phyloP scores from a whole-genome alignment of 2,329 filamentous ascomycete genomes.

The Talaromyces sp. region DNA sequence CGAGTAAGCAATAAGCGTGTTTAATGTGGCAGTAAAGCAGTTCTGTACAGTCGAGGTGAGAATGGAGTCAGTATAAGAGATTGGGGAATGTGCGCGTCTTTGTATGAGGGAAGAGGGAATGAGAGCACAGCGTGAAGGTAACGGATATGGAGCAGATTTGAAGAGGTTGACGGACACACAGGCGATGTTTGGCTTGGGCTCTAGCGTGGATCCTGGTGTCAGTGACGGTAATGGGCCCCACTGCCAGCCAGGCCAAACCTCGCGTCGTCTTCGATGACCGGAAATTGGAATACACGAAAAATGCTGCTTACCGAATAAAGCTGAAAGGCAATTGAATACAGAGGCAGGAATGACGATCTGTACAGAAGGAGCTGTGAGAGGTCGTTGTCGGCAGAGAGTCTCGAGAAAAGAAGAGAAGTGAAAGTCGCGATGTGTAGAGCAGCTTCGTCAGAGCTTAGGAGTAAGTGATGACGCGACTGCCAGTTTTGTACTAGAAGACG shows the following conservation, averaged over 20 bases:
- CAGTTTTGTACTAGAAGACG: not conserved
- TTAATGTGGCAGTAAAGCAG: not conserved
- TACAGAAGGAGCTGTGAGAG: not conserved
- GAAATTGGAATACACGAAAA: not conserved
- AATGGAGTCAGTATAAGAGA: conserved; percentile 15
- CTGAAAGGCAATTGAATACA: conserved; percentile 10
- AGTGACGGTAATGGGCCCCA: conserved; percentile 32
- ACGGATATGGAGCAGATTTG: conserved; percentile 22
- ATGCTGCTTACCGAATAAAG: conserved; percentile 16
- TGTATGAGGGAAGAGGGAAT: conserved; percentile 6
- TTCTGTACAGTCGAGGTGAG: conserved; percentile 3
- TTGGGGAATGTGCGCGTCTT: conserved; percentile 15
- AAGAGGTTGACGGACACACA: conserved; percentile 30
- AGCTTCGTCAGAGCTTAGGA: not conserved
- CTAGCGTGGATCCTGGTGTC: conserved; percentile 39
- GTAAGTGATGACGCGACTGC: conserved; percentile 7
- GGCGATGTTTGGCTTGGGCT: conserved; percentile 41
- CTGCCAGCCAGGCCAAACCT: conserved; percentile 24
- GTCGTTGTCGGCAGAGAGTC: not conserved
- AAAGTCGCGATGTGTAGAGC: not conserved
- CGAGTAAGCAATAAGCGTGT: conserved; percentile 15
- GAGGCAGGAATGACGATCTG: conserved; percentile 12
- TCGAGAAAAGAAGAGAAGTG: not conserved
- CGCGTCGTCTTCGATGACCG: conserved; percentile 11
- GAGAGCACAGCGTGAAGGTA: conserved; percentile 7